phyloP scores from a whole-genome alignment of 352 stramenopile genomes.

The Phytophthora colocasiae region DNA sequence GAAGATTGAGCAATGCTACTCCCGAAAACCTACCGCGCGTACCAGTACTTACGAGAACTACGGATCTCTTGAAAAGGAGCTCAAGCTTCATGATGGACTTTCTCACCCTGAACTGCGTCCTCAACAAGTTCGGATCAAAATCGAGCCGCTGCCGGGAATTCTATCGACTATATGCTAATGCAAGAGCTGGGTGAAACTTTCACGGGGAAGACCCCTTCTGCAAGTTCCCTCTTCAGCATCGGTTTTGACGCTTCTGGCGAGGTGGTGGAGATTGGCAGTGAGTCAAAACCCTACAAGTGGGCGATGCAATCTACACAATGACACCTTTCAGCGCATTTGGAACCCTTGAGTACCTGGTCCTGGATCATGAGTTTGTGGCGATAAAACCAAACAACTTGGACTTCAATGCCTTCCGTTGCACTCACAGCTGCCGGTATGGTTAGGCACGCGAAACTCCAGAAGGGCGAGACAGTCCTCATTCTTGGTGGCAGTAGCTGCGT shows the following conservation, averaged over 20 bases:
- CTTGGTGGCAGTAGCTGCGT: slow-evolving; percentile 63
- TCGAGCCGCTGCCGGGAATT: slow-evolving; percentile 66
- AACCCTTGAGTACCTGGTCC: slow-evolving; percentile 40
- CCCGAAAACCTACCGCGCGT: slow-evolving; percentile 28
- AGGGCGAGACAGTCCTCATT: slow-evolving; percentile 44
- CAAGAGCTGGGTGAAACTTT: slow-evolving; percentile 29
- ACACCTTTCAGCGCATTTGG: slow-evolving; percentile 8
- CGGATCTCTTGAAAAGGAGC: slow-evolving; percentile 6
- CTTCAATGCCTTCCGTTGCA: slow-evolving; percentile 42
- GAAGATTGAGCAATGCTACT: slow-evolving; percentile 10
- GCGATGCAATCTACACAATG: slow-evolving; percentile 40
- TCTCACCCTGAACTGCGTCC: neutral
- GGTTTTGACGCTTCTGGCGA: slow-evolving; percentile 48
- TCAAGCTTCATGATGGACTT: neutral
- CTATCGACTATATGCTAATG: slow-evolving; percentile 65
- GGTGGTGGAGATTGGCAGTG: slow-evolving; percentile 40
- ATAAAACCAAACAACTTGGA: slow-evolving; percentile 43
- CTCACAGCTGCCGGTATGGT: slow-evolving; percentile 36
- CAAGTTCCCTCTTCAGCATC: slow-evolving; percentile 33
- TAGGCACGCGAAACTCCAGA: slow-evolving; percentile 22
- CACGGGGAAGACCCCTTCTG: slow-evolving; percentile 20
- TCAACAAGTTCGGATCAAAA: slow-evolving; percentile 60
- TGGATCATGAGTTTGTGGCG: slow-evolving; percentile 30
- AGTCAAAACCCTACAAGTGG: slow-evolving; percentile 35
- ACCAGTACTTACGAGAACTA: slow-evolving; percentile 40